These are phyloP conservation scores for Halenospora varia DNA, from an alignment of 495 filamentous ascomycete genomes.

Conservation along the genomic window DNA sequence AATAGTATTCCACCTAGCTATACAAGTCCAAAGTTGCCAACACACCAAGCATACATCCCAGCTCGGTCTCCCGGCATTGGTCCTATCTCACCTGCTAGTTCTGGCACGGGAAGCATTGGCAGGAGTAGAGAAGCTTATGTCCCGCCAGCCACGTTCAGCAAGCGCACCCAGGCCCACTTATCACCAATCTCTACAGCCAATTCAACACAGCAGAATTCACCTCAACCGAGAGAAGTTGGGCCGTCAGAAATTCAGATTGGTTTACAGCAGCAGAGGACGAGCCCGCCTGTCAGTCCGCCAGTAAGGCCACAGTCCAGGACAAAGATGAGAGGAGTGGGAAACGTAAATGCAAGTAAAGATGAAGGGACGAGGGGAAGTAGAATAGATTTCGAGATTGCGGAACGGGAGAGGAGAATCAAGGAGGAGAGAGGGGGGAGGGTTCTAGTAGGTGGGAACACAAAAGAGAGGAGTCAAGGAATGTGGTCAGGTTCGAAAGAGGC, in stretches of 20 bases:
- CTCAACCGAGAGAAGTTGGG: too few relatives aligned
- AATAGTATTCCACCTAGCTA: neutral
- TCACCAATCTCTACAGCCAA: too few relatives aligned
- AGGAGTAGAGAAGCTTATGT: too few relatives aligned
- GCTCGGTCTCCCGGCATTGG: neutral
- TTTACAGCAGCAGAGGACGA: too few relatives aligned
- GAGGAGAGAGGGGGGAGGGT: neutral
- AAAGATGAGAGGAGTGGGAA: neutral
- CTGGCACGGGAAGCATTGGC: too few relatives aligned
- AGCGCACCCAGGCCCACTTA: too few relatives aligned
- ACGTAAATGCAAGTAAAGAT: neutral
- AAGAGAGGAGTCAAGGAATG: too few relatives aligned
- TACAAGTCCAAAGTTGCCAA: neutral
- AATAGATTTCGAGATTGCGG: conserved; percentile 11
- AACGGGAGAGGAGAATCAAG: conserved; percentile 1
- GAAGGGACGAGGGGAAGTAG: neutral
- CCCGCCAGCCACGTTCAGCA: too few relatives aligned
- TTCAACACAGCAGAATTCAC: too few relatives aligned
- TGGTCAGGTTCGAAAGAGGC: too few relatives aligned
- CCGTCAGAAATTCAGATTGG: too few relatives aligned
- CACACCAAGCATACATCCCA: conserved; percentile 15
- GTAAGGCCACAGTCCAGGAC: neutral
- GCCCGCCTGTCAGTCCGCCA: neutral
- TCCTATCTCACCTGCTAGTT: neutral
- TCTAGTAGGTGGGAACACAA: neutral